phyloP scores from a whole-genome alignment of 495 filamentous ascomycete species.

The Aspergillus haitiensis region DNA sequence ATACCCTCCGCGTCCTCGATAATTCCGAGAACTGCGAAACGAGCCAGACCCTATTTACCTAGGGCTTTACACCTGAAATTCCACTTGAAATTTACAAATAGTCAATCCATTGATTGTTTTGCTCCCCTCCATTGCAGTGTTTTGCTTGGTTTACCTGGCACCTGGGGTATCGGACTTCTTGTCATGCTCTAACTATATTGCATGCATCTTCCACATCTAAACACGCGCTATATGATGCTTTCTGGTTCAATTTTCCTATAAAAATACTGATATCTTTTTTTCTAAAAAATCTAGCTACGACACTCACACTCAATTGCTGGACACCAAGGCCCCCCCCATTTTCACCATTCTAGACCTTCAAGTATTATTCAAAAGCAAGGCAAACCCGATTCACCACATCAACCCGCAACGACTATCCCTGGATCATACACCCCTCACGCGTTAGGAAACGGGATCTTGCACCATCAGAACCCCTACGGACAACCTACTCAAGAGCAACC shows the following conservation, averaged over 20 bases:
- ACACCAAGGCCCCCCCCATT: constrained; percentile 35
- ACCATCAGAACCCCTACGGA: constrained; percentile 54
- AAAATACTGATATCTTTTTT: constrained; percentile 16
- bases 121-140: too few relatives aligned
- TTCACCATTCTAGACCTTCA: constrained; percentile 59
- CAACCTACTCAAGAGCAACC: constrained; percentile 62
- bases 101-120: too few relatives aligned
- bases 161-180: too few relatives aligned
- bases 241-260: not conserved
- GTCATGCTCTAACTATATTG: too few relatives aligned
- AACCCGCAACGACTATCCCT: constrained; percentile 47
- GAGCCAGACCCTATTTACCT: too few relatives aligned
- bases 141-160: too few relatives aligned
- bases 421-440: constrained; percentile 59
- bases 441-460: constrained; percentile 43
- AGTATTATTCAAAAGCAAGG: constrained; percentile 67
- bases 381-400: constrained; percentile 55
- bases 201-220: too few relatives aligned
- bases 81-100: too few relatives aligned
- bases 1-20: too few relatives aligned
- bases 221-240: constrained; percentile 1
- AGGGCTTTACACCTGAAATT: too few relatives aligned
- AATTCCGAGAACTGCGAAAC: too few relatives aligned
- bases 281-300: constrained; percentile 36
- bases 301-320: constrained; percentile 30